Percentiles rank a stretch among this genome's conserved stretches.
Evolutionary conservation across 1,284 basidiomycete genomes (phyloP).

Genomic region (Microbotryomycetes sp.): DNA sequence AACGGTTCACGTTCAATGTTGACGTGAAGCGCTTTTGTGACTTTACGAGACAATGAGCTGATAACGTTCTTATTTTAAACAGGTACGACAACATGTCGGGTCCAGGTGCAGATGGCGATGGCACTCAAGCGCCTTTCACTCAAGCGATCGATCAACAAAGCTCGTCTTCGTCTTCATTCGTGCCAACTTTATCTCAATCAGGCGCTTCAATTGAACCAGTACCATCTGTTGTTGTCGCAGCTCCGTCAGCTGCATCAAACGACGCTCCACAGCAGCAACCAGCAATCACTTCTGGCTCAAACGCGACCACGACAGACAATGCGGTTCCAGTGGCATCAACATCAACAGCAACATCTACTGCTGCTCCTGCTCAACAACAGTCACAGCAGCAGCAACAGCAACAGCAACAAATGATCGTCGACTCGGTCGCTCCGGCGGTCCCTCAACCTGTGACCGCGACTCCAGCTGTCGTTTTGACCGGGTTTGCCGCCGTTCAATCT

Average conservation of each 20-base stretch:
- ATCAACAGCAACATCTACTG: background rate
- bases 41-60: too few species aligned
- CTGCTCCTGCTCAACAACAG: background rate
- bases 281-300: background rate
- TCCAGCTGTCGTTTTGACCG: conserved; percentile 2
- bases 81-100: too few species aligned
- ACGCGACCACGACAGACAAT: background rate
- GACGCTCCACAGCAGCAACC: background rate
- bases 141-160: background rate
- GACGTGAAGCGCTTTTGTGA: too few species aligned
- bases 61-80: too few species aligned
- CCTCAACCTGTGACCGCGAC: too few species aligned
- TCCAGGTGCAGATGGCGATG: too few species aligned
- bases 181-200: background rate
- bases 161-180: too few species aligned
- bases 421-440: too few species aligned
- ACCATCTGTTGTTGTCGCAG: background rate
- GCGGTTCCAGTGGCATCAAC: background rate
- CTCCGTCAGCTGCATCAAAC: background rate
- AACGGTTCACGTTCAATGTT: too few species aligned
- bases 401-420: too few species aligned
- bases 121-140: background rate
- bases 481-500: conserved; percentile 8
- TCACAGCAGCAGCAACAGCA: too few species aligned
- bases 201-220: background rate